Base-by-base conservation (phyloP, 805 yeast species). In the Candida insectalens region DNA sequence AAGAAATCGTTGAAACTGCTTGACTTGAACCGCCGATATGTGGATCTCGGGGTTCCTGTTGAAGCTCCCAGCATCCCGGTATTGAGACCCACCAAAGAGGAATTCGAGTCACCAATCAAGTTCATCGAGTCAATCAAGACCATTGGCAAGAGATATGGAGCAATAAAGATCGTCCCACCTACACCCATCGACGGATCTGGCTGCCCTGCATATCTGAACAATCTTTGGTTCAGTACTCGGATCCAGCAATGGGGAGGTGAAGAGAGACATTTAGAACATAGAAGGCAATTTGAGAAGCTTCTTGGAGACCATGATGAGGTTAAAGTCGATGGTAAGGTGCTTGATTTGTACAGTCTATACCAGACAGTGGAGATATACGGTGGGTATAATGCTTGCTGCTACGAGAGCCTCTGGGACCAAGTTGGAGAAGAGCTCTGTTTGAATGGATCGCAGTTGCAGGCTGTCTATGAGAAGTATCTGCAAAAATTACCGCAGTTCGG, bases 381-480 rank as follows among this genome's bases (percentile, higher is more conserved):
- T 14, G 94, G 94, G 0, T 76, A 65, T 49, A 62, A 64, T 8
- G 63, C 56, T 8, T 87, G 83, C n/a, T 70, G 80, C 30, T 54
- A 66, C 36, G 69, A 68, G 36, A 80, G 81, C 46, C 61, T 73
- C 30, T 84, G 95, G 95, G 85, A 85, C 1, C 85, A 81, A 47
- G 69, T 84, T 7, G 89, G 89, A 10, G 63, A 87, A 35, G 94
- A 83, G 45, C 57, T 84, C 32, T 94, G 94, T 0, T 81, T 77
- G 50, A 68, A 74, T 21, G 85, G 84, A 2, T n/a, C n/a, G n/a
- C n/a, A n/a, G n/a, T n/a, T n/a, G n/a, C n/a, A n/a, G n/a, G n/a
- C n/a, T n/a, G n/a, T n/a, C n/a, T n/a, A n/a, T n/a, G n/a, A n/a
- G n/a, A n/a, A n/a, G n/a, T n/a, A n/a, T n/a, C n/a, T n/a, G n/a